Percentiles rank a stretch among this genome's conserved stretches.
phyloP scores from a whole-genome alignment of 2,329 filamentous ascomycete genomes.

The Chrysosporium keratinophilum region DNA sequence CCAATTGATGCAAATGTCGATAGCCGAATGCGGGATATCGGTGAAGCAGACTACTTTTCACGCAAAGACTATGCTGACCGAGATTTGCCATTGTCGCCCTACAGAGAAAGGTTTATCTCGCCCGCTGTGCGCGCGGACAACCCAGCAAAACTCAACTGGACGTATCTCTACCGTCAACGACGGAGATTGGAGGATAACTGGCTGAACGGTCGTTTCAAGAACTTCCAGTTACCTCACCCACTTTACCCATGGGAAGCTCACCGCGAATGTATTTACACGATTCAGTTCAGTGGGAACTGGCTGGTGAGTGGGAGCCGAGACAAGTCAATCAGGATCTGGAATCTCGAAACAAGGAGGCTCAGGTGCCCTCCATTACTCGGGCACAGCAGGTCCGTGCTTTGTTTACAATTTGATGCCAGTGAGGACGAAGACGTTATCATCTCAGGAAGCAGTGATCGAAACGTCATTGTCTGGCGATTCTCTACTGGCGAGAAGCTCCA shows the following conservation, averaged over 20 bases:
- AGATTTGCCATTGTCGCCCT: slow-evolving; percentile 10
- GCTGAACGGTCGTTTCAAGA: slow-evolving; percentile 68
- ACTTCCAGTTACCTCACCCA: slow-evolving; percentile 85
- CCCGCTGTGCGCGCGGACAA: slow-evolving; percentile 1
- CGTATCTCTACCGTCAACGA: slow-evolving; percentile 82
- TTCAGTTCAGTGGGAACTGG: slow-evolving; percentile 77
- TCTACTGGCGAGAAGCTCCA: slow-evolving; percentile 79
- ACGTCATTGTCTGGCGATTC: slow-evolving; percentile 85
- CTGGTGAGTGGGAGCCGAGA: slow-evolving; percentile 92
- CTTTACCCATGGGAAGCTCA: slow-evolving; percentile 72
- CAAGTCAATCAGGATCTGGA: slow-evolving; percentile 78
- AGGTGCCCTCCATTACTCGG: slow-evolving; percentile 61
- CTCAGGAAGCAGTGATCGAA: slow-evolving; percentile 85
- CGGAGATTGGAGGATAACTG: slow-evolving; percentile 80
- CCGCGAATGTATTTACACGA: slow-evolving; percentile 83
- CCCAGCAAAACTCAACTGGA: slow-evolving; percentile 65
- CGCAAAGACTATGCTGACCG: slow-evolving; percentile 15
- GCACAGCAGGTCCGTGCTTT: slow-evolving; percentile 79
- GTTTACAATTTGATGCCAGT: slow-evolving; percentile 85
- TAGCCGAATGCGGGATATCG: slow-evolving; percentile 36
- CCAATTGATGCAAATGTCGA: slow-evolving; percentile 31
- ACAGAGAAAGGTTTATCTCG: slow-evolving; percentile 3
- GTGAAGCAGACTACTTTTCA: slow-evolving; percentile 14
- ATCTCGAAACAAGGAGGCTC: slow-evolving; percentile 71
- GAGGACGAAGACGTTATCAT: slow-evolving; percentile 86